These are phyloP conservation scores for Microsporum ferrugineum DNA, from an alignment of 2,329 filamentous ascomycete species.

Conservation along the genomic window DNA sequence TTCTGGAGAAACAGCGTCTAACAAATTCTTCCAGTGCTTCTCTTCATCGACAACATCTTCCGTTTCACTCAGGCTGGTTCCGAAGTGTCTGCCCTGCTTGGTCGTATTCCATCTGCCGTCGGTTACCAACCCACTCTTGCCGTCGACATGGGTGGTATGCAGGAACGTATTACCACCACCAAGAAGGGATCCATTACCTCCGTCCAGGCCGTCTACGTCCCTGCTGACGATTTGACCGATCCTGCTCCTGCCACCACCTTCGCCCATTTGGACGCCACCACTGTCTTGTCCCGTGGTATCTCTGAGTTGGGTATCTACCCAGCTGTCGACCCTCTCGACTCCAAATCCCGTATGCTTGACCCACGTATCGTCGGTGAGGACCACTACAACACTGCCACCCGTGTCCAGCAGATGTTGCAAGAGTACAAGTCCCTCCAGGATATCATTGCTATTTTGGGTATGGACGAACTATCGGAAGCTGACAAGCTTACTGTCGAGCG, in stretches of 20 bases:
- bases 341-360: constrained; percentile 98
- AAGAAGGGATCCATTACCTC: constrained; percentile 99
- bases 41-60: constrained; percentile 99
- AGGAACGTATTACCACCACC: constrained; percentile 99
- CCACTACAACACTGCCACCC: constrained; percentile 89
- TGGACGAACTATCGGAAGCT: constrained; percentile 98
- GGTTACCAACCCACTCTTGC: constrained; percentile 98
- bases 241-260: constrained; percentile 98
- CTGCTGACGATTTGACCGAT: constrained; percentile 99
- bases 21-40: constrained; percentile 54
- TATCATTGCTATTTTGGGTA: constrained; percentile 99
- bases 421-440: constrained; percentile 99
- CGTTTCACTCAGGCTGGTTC: constrained; percentile 99
- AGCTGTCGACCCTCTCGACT: constrained; percentile 98
- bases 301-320: constrained; percentile 99
- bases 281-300: constrained; percentile 99
- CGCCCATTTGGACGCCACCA: constrained; percentile 99
- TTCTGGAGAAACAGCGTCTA: neutral
- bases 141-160: constrained; percentile 98
- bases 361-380: constrained; percentile 96
- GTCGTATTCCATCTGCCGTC: constrained; percentile 99
- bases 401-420: constrained; percentile 98
- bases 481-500: constrained; percentile 99
- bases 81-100: constrained; percentile 96
- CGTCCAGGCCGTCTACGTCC: constrained; percentile 99